Evolutionary conservation across 352 stramenopile genomes (phyloP).

Genomic region (Pythium biforme): DNA sequence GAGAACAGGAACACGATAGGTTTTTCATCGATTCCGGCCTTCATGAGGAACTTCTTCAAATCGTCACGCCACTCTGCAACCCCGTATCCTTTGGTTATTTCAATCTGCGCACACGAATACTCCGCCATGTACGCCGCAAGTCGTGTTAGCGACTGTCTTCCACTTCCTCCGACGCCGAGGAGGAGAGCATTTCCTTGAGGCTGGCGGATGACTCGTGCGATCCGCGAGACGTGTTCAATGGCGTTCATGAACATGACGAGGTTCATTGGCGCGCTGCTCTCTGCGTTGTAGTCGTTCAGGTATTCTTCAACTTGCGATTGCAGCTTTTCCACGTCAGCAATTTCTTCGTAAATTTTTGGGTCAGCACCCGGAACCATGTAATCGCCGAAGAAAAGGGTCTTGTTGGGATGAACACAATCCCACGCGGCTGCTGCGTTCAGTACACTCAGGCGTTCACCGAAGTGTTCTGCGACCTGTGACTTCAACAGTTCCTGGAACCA

Average conservation of each 20-base stretch:
- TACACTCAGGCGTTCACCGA: conserved; percentile 42
- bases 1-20: conserved; percentile 94
- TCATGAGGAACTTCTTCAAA: conserved; percentile 91
- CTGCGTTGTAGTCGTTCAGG: conserved; percentile 86
- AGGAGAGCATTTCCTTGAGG: conserved; percentile 90
- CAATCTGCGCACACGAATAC: conserved; percentile 91
- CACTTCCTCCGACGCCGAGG: conserved; percentile 92
- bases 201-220: conserved; percentile 79
- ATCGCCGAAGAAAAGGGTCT: conserved; percentile 88
- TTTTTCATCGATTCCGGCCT: conserved; percentile 92
- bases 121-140: conserved; percentile 93
- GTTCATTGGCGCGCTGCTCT: conserved; percentile 86
- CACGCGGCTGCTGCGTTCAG: conserved; percentile 36
- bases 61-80: conserved; percentile 93
- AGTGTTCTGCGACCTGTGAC: conserved; percentile 50
- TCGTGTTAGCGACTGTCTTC: conserved; percentile 89
- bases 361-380: conserved; percentile 92
- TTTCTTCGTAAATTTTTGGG: conserved; percentile 91
- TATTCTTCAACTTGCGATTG: conserved; percentile 83
- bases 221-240: conserved; percentile 86
- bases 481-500: conserved; percentile 80
- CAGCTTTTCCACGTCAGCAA: conserved; percentile 83
- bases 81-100: conserved; percentile 94
- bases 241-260: conserved; percentile 89
- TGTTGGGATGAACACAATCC: conserved; percentile 58